Base-by-base conservation (phyloP, 371 early-diverging fungal species). In the Mortierella sp. region DNA sequence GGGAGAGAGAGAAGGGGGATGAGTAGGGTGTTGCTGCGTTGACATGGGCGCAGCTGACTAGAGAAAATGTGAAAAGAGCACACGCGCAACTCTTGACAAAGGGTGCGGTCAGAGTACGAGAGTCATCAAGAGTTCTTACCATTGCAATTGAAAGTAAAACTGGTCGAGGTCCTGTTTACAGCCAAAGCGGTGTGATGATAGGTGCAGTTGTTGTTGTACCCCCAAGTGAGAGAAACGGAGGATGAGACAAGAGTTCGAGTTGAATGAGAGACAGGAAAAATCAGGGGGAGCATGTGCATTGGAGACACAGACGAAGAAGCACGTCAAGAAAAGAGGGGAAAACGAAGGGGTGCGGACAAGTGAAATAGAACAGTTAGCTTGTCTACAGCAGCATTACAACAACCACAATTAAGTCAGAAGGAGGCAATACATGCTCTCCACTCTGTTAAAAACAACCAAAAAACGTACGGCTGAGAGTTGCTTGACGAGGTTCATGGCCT, bases 131-230 rank as follows among this genome's bases (percentile, higher is more conserved):
- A 0, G n/a, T 46, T n/a, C 81, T 70, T 76, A 85, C 86, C 86
- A 85, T 71, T 85, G 86, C 28, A 85, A 31, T 55, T 85, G 86
- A 74, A 85, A 85, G 74, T 85, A 85, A 51, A 85, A 85, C 70
- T 85, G 86, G 59, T 85, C 86, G 48, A 81, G 74, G 76, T 85
- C 86, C 86, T 85, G 53, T 72, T 72, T 53, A 67, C 34, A 19
- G 43, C 24, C 50, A 67, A 31, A 11, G 6, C 10, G 11, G 11
- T 24, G 40, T 40, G 37, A 21, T 21, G 24, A 40, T n/a, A 54
- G n/a, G 16, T 34, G 34, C 2, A 19, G 59, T 31, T 6, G 59
- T 59, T 5, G 59, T 61, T 50, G 50, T 16, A 3, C 9, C 16
- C 50, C 54, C n/a, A 21, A 54, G 54, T 54, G 19, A 31, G 61